These are phyloP conservation scores for Rugonectria rugulosa DNA, from an alignment of 2,329 filamentous ascomycete genomes.

Conservation along the genomic window DNA sequence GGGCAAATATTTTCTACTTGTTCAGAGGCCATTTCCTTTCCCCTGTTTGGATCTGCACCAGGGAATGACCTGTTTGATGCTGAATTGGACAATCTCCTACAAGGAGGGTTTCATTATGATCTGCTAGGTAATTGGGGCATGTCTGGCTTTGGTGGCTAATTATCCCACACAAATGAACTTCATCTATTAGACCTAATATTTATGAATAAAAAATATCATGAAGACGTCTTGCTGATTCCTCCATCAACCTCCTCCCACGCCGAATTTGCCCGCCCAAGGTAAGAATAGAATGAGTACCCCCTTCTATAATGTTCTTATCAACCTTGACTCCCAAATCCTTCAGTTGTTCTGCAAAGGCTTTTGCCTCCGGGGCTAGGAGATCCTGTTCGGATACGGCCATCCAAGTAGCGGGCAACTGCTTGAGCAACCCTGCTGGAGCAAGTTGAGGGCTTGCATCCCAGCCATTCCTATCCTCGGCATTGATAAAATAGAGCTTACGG, in stretches of 20 bases:
- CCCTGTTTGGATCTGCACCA: conserved; percentile 2
- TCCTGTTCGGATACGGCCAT: conserved; percentile 39
- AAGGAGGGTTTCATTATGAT: conserved; percentile 25
- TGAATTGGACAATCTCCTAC: conserved; percentile 25
- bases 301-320: background rate
- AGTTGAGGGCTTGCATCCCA: conserved; percentile 39
- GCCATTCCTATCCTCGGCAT: conserved; percentile 17
- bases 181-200: background rate
- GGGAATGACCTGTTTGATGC: conserved; percentile 19
- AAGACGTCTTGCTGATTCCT: conserved; percentile 9
- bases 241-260: conserved; percentile 4
- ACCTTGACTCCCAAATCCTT: conserved; percentile 11
- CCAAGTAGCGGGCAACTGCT: conserved; percentile 34
- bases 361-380: conserved; percentile 38
- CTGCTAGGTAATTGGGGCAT: conserved; percentile 17
- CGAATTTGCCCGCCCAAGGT: conserved; percentile 11
- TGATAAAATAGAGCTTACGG: conserved; percentile 37
- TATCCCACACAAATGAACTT: background rate
- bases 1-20: conserved; percentile 16
- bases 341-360: conserved; percentile 31
- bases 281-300: conserved; percentile 20
- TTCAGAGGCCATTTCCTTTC: background rate
- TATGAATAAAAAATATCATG: background rate
- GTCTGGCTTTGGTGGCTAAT: conserved; percentile 3
- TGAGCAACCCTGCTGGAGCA: conserved; percentile 26